Evolutionary conservation across 1,284 basidiomycete genomes (phyloP), one percentile per base, ranked within the genome.

Genomic region (Ganoderma leucocontextum): DNA sequence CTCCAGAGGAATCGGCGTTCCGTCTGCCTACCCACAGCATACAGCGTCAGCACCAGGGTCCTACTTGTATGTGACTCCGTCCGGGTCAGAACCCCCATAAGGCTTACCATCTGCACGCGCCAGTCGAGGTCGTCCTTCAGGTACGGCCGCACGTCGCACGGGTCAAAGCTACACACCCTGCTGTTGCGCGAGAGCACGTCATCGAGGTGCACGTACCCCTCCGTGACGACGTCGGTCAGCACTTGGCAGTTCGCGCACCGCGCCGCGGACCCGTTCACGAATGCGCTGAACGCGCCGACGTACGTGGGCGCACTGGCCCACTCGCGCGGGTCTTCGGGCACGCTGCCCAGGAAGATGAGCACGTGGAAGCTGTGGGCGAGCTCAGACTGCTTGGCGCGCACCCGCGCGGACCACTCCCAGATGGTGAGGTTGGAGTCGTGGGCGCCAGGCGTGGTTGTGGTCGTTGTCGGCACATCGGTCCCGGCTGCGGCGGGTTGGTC

Each of bases 191-290:
- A 71, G 58, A 84, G 78, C 12, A 72, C 78, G 1, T 79, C 72
- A 63, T 82, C 82, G 49, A 86, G 77, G 70, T 82, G 81, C 22
- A 87, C 81, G 78, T 89, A 88, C 5, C 88, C 87, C 75, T 89
- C 84, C 59, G 82, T 78, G 49, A 84, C 74, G n/a, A 85, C 70
- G 41, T 81, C 78, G 1, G 67, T 70, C 8, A 74, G 78, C 19
- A 22, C 4, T 9, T 13, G 1, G 57, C 57, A 59, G 57, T 59
- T 59, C 36, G 35, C 57, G 36, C 57, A 59, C 36, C 57, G 57
- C 8, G 4, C 19, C 5, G 80, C 71, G 29, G 69, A 66, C 55
- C 73, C 75, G 67, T 82, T 82, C 33, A 81, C 81, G 67, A 85
- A 85, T 25, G 80, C 80, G 66, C 78, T 72, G 70, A 80, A 77